Conservation (phyloP, 495 filamentous ascomycete genomes). For the Trichoderma virens region DNA sequence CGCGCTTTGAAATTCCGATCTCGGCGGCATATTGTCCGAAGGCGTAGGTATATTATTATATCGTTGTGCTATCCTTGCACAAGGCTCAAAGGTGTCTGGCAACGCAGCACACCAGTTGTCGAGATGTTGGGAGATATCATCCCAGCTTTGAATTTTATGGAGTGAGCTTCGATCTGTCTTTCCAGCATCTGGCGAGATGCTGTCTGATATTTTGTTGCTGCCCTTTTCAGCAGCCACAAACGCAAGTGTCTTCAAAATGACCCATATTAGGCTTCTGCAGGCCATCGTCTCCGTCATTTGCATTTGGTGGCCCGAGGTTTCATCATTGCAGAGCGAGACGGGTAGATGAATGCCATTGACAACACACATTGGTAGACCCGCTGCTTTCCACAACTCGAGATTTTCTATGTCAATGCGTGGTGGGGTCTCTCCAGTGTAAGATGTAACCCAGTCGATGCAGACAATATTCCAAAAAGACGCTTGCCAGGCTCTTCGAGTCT, state of each 20-base stretch:
- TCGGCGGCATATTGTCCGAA: not conserved
- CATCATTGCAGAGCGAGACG: not conserved
- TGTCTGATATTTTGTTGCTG: not conserved
- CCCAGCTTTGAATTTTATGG: not conserved
- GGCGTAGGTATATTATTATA: conserved; percentile 1
- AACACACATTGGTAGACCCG: not conserved
- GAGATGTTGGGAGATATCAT: not conserved
- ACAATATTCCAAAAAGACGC: conserved; percentile 4
- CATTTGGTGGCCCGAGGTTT: not conserved
- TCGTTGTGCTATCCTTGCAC: not conserved
- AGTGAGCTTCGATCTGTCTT: not conserved
- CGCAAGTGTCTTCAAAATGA: not conserved
- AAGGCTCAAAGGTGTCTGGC: not conserved
- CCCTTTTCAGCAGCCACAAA: not conserved
- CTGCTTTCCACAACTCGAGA: not conserved
- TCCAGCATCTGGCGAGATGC: not conserved
- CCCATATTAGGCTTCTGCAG: not conserved
- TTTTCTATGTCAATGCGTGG: not conserved
- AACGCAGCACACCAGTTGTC: conserved; percentile 1
- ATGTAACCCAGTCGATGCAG: not conserved
- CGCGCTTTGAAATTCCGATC: not conserved
- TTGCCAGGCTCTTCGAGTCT: not conserved
- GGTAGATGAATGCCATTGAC: not conserved
- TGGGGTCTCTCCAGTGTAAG: not conserved
- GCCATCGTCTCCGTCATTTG: not conserved